Evolutionary conservation across 805 yeast species (phyloP).

Genomic region (Komagataella ulmi): DNA sequence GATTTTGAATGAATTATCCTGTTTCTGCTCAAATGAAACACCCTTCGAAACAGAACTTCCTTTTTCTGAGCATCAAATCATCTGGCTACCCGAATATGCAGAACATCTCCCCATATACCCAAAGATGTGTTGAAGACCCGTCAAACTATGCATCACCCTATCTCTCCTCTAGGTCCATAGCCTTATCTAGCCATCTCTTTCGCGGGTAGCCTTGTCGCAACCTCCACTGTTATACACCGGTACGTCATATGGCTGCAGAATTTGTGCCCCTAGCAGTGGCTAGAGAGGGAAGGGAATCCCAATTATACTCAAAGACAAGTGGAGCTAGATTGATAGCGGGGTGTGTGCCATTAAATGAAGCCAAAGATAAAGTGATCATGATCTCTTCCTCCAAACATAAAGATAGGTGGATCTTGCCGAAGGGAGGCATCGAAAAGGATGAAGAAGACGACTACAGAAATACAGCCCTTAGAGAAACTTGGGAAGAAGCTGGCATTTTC

Average conservation of each 20-base stretch:
- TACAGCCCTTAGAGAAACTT: constrained; percentile 77
- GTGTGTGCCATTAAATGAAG: constrained; percentile 55
- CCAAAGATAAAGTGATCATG: constrained; percentile 55
- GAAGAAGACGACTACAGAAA: constrained; percentile 34
- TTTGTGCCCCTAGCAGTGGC: constrained; percentile 10
- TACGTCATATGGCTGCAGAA: neutral
- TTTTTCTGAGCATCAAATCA: too few relatives aligned
- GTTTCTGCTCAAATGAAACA: too few relatives aligned
- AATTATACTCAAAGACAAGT: constrained; percentile 38
- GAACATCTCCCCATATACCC: neutral
- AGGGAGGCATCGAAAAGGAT: constrained; percentile 89
- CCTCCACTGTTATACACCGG: neutral
- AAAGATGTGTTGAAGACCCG: neutral
- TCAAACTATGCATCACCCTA: neutral
- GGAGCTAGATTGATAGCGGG: constrained; percentile 93
- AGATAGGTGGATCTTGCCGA: constrained; percentile 80
- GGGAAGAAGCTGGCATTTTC: constrained; percentile 95
- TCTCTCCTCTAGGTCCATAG: neutral
- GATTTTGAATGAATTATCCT: too few relatives aligned
- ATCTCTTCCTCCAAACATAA: constrained; percentile 60
- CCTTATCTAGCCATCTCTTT: neutral
- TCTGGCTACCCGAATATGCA: too few relatives aligned
- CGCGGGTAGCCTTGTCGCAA: neutral
- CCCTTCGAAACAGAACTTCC: too few relatives aligned
- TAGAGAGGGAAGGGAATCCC: constrained; percentile 46